Percentiles rank a stretch among this genome's conserved stretches.
Conservation (phyloP, 2,329 filamentous ascomycete species). For the Xenoacremonium recifei region DNA sequence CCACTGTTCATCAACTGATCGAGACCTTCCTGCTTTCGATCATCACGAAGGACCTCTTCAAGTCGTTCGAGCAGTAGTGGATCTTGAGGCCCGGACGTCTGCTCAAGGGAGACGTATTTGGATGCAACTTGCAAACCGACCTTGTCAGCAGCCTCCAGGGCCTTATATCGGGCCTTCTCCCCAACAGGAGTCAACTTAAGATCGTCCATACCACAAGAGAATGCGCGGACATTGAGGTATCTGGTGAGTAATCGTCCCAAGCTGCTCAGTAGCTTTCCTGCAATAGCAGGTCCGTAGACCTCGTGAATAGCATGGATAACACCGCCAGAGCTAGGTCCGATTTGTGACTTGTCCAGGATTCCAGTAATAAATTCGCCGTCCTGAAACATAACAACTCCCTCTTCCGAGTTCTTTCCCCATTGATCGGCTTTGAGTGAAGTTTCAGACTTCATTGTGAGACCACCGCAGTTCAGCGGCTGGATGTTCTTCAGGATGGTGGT, state of each 20-base stretch:
- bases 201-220: constrained; percentile 97
- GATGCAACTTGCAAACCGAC: constrained; percentile 79
- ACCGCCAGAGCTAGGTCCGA: constrained; percentile 83
- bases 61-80: constrained; percentile 73
- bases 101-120: constrained; percentile 81
- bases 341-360: constrained; percentile 93
- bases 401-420: constrained; percentile 77
- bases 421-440: constrained; percentile 74
- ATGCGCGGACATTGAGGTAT: constrained; percentile 88
- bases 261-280: constrained; percentile 84
- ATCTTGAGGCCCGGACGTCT: constrained; percentile 62
- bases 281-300: constrained; percentile 77
- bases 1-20: constrained; percentile 80
- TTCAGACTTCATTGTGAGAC: constrained; percentile 76
- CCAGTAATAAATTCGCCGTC: constrained; percentile 86
- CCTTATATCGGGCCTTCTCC: constrained; percentile 67
- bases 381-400: constrained; percentile 77
- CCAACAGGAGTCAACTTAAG: constrained; percentile 79
- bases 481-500: constrained; percentile 93
- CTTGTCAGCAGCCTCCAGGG: constrained; percentile 63
- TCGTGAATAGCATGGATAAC: constrained; percentile 92
- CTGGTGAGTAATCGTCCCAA: constrained; percentile 87
- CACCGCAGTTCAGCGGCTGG: constrained; percentile 70
- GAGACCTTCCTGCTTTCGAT: constrained; percentile 85
- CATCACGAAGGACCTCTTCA: constrained; percentile 87